These are phyloP conservation scores for Parmelia sp. DNA, from an alignment of 495 filamentous ascomycete species.

Conservation along the genomic window DNA sequence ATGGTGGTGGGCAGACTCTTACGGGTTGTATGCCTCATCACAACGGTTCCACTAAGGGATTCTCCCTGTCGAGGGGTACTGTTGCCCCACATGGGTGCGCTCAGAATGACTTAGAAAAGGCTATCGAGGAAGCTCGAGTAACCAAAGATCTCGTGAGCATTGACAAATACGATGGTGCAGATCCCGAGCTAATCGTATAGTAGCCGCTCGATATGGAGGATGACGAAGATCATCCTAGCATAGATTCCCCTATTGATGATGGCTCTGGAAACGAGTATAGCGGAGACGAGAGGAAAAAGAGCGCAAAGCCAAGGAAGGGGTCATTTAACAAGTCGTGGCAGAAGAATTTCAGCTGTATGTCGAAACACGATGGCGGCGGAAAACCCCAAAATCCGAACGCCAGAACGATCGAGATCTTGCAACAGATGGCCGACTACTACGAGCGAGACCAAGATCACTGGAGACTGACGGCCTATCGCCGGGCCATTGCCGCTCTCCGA, in stretches of 20 bases:
- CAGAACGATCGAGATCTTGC: conserved; percentile 68
- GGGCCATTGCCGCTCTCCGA: conserved; percentile 65
- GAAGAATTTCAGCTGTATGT: conserved; percentile 62
- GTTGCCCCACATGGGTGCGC: conserved; percentile 14
- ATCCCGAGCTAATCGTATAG: not conserved
- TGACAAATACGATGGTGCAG: not conserved
- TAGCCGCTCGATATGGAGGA: conserved; percentile 41
- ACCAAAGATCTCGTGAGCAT: conserved; percentile 48
- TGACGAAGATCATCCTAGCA: conserved; percentile 9
- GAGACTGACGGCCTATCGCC: conserved; percentile 72
- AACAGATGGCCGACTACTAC: conserved; percentile 81
- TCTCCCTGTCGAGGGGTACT: not conserved
- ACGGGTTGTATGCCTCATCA: not conserved
- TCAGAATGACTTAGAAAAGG: conserved; percentile 49
- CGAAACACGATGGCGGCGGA: conserved; percentile 43
- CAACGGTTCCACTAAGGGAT: not conserved
- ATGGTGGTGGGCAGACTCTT: conserved; percentile 10
- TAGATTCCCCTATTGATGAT: conserved; percentile 26
- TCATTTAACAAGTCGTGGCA: conserved; percentile 35
- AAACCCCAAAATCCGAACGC: conserved; percentile 55
- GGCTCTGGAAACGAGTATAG: conserved; percentile 42
- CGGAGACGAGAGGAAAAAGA: conserved; percentile 32
- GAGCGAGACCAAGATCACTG: conserved; percentile 69
- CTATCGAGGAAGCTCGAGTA: conserved; percentile 51
- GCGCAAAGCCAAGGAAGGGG: conserved; percentile 19